These are phyloP conservation scores for Westerdykella sp. DNA, from an alignment of 2,329 filamentous ascomycete genomes.

Conservation along the genomic window DNA sequence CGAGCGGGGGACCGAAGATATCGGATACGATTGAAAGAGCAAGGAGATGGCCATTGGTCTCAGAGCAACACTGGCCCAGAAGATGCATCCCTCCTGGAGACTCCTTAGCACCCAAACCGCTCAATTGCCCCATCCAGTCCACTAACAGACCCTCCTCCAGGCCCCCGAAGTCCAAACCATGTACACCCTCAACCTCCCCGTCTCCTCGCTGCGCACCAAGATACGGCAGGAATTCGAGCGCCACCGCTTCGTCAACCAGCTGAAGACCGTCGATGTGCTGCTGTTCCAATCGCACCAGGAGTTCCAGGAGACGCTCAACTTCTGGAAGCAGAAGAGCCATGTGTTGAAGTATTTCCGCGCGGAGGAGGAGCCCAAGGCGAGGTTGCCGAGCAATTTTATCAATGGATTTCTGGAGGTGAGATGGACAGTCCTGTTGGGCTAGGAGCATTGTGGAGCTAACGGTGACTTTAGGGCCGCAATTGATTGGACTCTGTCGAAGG, in stretches of 20 bases:
- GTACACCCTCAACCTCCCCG: conserved; percentile 88
- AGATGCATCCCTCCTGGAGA: too few relatives aligned
- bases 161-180: conserved; percentile 94
- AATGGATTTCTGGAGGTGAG: conserved; percentile 88
- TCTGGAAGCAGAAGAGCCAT: conserved; percentile 95
- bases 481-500: not conserved
- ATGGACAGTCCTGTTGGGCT: not conserved
- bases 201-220: conserved; percentile 83
- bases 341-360: conserved; percentile 94
- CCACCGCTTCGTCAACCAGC: conserved; percentile 85
- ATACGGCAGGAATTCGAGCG: conserved; percentile 96
- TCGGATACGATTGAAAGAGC: not conserved
- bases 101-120: too few relatives aligned
- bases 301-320: conserved; percentile 99
- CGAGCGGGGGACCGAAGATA: too few relatives aligned
- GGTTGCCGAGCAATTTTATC: conserved; percentile 85
- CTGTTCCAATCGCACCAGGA: conserved; percentile 87
- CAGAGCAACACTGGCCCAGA: not conserved
- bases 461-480: conserved; percentile 6
- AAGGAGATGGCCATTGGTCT: not conserved
- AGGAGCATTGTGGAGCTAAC: not conserved
- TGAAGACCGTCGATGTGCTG: conserved; percentile 81
- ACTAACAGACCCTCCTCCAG: conserved; percentile 43
- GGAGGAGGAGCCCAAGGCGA: conserved; percentile 70
- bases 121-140: too few relatives aligned